Conservation (phyloP, 1,284 basidiomycete species). For the Amylostereum chailletii region DNA sequence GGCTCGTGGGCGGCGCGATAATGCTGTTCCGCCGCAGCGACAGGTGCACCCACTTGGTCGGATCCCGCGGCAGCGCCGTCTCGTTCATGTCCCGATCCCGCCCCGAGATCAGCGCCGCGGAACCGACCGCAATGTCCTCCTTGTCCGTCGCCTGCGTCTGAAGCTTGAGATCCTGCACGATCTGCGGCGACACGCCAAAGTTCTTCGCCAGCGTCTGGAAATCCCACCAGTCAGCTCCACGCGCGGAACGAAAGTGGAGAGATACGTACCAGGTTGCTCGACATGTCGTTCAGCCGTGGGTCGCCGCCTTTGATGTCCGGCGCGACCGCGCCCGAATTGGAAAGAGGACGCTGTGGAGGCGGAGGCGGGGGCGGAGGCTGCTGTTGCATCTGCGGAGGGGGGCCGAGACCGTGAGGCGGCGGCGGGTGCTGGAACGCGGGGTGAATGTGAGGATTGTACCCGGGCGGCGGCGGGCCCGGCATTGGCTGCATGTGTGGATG, state of each 20-base stretch:
- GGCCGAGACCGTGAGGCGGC: conserved; percentile 22
- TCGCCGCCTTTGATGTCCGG: conserved; percentile 60
- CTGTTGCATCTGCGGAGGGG: conserved; percentile 21
- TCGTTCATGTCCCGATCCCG: conserved; percentile 54
- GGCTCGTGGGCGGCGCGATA: conserved; percentile 8
- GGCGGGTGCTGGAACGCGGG: conserved; percentile 43
- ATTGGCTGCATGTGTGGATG: conserved; percentile 29
- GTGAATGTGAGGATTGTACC: conserved; percentile 43
- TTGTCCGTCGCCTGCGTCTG: conserved; percentile 37
- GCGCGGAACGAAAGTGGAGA: neutral
- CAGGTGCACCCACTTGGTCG: conserved; percentile 49
- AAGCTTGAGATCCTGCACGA: conserved; percentile 55
- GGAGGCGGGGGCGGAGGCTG: conserved; percentile 21
- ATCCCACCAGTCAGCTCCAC: conserved; percentile 5
- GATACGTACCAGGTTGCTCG: conserved; percentile 45
- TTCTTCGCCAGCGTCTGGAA: conserved; percentile 61
- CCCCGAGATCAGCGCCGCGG: conserved; percentile 56
- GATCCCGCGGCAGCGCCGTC: conserved; percentile 49
- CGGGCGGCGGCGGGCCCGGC: conserved; percentile 31
- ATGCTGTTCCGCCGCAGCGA: conserved; percentile 34
- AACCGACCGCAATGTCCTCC: conserved; percentile 70
- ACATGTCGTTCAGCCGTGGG: conserved; percentile 69
- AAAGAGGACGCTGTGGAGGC: conserved; percentile 6
- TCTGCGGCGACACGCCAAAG: conserved; percentile 66
- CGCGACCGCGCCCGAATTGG: conserved; percentile 6